Percentiles rank a stretch among this genome's conserved stretches.
phyloP scores from a whole-genome alignment of 1,284 basidiomycete species.

The Moesziomyces globuligerus region DNA sequence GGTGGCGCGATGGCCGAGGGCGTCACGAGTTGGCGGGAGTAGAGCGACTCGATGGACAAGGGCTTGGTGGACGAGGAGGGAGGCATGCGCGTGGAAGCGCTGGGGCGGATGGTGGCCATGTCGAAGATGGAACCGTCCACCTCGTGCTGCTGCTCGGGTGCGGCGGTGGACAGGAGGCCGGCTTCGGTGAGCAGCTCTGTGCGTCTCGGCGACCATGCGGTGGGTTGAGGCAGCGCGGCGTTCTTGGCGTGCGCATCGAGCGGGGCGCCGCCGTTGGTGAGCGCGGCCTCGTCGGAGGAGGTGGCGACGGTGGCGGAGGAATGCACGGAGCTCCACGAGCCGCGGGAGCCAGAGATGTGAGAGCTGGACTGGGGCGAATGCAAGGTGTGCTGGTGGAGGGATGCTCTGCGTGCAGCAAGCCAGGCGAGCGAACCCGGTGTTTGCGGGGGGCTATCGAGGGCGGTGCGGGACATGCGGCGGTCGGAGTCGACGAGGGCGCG shows the following conservation, averaged over 20 bases:
- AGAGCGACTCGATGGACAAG: conserved; percentile 29
- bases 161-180: conserved; percentile 3
- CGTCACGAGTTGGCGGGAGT: conserved; percentile 5
- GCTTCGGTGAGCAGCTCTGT: conserved; percentile 12
- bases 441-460: conserved; percentile 28
- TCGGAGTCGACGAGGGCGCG: conserved; percentile 18
- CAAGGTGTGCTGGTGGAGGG: conserved; percentile 4
- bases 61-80: background rate
- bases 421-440: conserved; percentile 16
- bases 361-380: conserved; percentile 23
- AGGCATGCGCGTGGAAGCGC: background rate
- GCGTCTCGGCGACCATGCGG: conserved; percentile 1
- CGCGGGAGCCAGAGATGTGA: conserved; percentile 12
- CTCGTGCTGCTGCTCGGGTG: conserved; percentile 17
- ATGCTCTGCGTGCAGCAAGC: conserved; percentile 26
- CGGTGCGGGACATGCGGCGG: conserved; percentile 14
- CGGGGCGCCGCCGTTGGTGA: conserved; percentile 1
- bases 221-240: background rate
- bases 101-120: conserved; percentile 27
- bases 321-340: conserved; percentile 22
- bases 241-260: conserved; percentile 14
- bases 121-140: conserved; percentile 29
- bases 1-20: conserved; percentile 7
- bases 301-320: conserved; percentile 25
- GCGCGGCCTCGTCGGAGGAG: conserved; percentile 24